These are phyloP conservation scores for Neurospora sp. DNA, from an alignment of 495 filamentous ascomycete genomes.

Conservation along the genomic window DNA sequence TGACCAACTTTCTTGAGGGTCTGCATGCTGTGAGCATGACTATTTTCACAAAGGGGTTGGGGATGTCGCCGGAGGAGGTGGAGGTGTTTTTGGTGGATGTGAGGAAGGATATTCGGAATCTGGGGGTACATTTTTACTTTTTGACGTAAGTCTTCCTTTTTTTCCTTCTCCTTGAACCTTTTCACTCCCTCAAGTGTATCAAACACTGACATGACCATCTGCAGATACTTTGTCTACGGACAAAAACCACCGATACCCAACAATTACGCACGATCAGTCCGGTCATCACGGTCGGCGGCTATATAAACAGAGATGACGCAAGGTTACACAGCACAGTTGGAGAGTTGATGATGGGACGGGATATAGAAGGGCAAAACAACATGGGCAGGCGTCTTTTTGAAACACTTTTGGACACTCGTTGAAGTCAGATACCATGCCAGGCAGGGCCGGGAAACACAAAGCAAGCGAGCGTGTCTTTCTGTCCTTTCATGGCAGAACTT, in stretches of 20 bases:
- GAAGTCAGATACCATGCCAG: background rate
- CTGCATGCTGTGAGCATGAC: constrained; percentile 40
- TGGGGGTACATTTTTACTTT: constrained; percentile 38
- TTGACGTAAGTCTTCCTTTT: constrained; percentile 29
- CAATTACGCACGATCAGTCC: background rate
- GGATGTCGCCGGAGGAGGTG: constrained; percentile 40
- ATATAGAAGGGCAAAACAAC: background rate
- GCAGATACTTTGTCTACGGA: constrained; percentile 6
- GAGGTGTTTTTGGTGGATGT: constrained; percentile 44
- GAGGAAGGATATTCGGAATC: constrained; percentile 44
- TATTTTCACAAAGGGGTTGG: constrained; percentile 41
- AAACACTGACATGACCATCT: background rate
- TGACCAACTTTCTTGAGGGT: constrained; percentile 29
- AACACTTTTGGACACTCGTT: background rate
- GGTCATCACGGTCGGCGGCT: background rate
- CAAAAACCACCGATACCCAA: constrained; percentile 2
- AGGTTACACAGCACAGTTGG: background rate
- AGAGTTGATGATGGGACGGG: background rate
- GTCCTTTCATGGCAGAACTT: background rate
- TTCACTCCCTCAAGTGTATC: too few species aligned
- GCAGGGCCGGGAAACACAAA: background rate
- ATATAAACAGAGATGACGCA: background rate
- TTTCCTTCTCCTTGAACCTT: background rate
- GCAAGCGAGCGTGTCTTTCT: background rate
- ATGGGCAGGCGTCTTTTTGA: background rate